A percentile compares a stretch with the other conserved stretches of the same genome.
phyloP scores from a whole-genome alignment of 2,329 filamentous ascomycete genomes.

The Mycosphaerella arachidis region DNA sequence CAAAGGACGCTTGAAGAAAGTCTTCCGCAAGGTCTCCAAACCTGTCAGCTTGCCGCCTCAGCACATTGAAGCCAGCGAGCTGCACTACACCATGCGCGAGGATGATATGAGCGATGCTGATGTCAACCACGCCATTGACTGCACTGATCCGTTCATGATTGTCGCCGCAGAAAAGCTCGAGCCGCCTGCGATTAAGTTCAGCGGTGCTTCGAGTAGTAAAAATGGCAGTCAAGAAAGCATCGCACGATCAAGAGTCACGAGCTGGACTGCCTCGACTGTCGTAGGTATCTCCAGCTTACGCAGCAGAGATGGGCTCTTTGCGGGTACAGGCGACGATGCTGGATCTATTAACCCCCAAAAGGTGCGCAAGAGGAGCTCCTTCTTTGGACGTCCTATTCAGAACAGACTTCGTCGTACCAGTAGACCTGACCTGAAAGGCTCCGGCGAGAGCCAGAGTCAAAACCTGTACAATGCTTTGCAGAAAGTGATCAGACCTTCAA shows the following conservation, averaged over 20 bases:
- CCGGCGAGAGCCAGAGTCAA: conserved; percentile 49
- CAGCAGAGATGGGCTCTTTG: conserved; percentile 29
- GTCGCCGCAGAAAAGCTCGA: conserved; percentile 7
- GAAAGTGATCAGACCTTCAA: conserved; percentile 43
- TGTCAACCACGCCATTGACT: conserved; percentile 6
- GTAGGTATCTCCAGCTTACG: conserved; percentile 50
- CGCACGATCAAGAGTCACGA: conserved; percentile 63
- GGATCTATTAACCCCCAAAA: conserved; percentile 11
- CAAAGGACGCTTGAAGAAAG: conserved; percentile 56
- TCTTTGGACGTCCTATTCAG: conserved; percentile 28
- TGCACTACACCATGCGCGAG: conserved; percentile 21
- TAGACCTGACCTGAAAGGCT: conserved; percentile 23
- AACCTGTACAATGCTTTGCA: conserved; percentile 59
- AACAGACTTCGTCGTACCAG: conserved; percentile 29
- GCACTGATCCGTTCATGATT: conserved; percentile 20
- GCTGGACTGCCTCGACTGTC: conserved; percentile 63
- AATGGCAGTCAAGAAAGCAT: conserved; percentile 47
- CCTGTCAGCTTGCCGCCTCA: conserved; percentile 44
- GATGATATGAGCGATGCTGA: conserved; percentile 14
- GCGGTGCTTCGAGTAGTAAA: conserved; percentile 31
- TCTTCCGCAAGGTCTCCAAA: conserved; percentile 47
- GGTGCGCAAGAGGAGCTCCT: conserved; percentile 29
- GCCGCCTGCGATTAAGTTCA: background rate
- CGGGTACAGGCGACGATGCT: background rate
- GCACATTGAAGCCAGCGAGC: conserved; percentile 44